Evolutionary conservation across 2,329 filamentous ascomycete genomes (phyloP), one percentile per base, ranked within the genome.

Genomic region (Pseudogymnoascus destructans): DNA sequence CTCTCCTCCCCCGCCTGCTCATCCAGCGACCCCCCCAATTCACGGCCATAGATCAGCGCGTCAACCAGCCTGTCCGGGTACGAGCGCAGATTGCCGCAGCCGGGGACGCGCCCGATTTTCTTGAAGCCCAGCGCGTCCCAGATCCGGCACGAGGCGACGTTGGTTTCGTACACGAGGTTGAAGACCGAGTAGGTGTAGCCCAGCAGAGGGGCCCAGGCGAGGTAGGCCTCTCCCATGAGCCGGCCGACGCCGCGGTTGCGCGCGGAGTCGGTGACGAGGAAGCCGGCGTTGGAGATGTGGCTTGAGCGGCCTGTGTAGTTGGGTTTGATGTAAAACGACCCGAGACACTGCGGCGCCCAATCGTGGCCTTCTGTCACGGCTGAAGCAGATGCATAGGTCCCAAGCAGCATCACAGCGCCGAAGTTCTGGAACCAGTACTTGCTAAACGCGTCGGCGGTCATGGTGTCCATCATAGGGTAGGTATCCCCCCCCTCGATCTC

Each of bases 1-100:
- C 93, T 88, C 75, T 96, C 91, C 76, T 96, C 91, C 71, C 86
- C 91, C 66, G 92, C 86, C 70, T 88, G 85, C 70, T 93, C 88
- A 69, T 93, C 89, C 66, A 79, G 80, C 66, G 89, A 85, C 35
- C 75, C 65, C 5, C 65, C 67, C 3, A 70, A 63, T 32, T 85
- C 82, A 58, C 81, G 78, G 32, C 85, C 85, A 65, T 80, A 81
- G 55, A 82, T 80, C 57, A 82, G 80, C 17, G 78, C 79, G 66
- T 81, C 79, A 17, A 81, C 76, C 5, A 74, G 72, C 60, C 79
- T 74, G 7, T 72, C 73, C 1, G 77, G 77, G 49, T 75, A 73
- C 7, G 75, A 77, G 57, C 77, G 75, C 7, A 81, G 69, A 58
- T 75, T 74, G 17, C 78, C 79, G 36, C 75, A 77, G 5, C 75